These are phyloP conservation scores for Colletotrichum simmondsii DNA, from an alignment of 2,329 filamentous ascomycete species.

Conservation along the genomic window DNA sequence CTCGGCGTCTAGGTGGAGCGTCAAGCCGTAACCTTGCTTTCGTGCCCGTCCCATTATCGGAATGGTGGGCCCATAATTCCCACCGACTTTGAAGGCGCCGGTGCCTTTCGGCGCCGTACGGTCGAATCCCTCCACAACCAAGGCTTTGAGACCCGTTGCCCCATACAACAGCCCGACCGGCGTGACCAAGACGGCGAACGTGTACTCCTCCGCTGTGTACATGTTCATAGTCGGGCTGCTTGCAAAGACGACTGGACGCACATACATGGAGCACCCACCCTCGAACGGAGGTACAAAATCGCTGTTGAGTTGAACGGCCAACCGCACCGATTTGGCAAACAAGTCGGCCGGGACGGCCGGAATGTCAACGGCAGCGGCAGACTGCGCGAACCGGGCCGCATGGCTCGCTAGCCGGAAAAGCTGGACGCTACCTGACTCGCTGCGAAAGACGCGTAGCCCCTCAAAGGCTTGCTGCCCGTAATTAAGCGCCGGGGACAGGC, in stretches of 20 bases:
- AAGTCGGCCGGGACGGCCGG: constrained; percentile 68
- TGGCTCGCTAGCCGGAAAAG: neutral
- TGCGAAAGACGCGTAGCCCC: neutral
- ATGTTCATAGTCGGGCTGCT: neutral
- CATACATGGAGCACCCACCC: constrained; percentile 73
- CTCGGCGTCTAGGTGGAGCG: constrained; percentile 74
- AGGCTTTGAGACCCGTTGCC: constrained; percentile 62
- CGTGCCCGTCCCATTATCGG: constrained; percentile 70
- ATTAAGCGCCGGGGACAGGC: neutral
- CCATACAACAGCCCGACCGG: constrained; percentile 64
- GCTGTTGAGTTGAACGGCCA: constrained; percentile 73
- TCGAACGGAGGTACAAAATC: constrained; percentile 74
- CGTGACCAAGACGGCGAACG: constrained; percentile 70
- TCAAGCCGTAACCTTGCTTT: constrained; percentile 72
- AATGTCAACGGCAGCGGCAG: constrained; percentile 59
- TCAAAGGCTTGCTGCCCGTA: neutral
- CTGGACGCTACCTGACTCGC: neutral
- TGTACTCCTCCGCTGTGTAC: constrained; percentile 66
- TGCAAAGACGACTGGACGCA: constrained; percentile 75
- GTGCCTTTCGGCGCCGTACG: constrained; percentile 74
- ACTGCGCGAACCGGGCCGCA: neutral
- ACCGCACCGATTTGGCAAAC: constrained; percentile 67
- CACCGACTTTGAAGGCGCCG: constrained; percentile 74
- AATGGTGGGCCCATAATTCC: constrained; percentile 77
- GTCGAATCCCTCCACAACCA: constrained; percentile 77